Percentiles rank a stretch among this genome's conserved stretches.
Conservation (phyloP, 352 stramenopile species). For the Peronosclerospora sorghi region DNA sequence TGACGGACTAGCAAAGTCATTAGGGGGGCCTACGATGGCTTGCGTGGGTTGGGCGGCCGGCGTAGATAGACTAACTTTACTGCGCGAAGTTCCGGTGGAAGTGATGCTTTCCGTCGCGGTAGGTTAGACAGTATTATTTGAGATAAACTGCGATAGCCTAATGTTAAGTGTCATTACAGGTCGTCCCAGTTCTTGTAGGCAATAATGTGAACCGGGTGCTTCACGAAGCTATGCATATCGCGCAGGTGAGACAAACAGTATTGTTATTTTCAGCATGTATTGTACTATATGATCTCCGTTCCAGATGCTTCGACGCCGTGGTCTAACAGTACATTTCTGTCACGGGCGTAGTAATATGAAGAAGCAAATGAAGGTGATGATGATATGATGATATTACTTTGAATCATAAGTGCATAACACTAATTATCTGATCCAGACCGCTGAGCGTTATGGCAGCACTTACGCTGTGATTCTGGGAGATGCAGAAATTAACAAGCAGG, state of each 20-base stretch:
- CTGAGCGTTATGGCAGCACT: constrained; percentile 52
- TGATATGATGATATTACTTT: background rate
- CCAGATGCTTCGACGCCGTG: constrained; percentile 45
- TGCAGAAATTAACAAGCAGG: constrained; percentile 46
- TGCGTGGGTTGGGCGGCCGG: constrained; percentile 82
- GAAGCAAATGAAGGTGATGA: constrained; percentile 79
- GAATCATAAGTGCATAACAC: background rate
- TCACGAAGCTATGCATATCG: constrained; percentile 50
- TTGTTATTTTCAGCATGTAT: background rate
- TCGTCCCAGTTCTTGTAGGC: constrained; percentile 50
- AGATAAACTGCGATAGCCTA: background rate
- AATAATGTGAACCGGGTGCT: constrained; percentile 36
- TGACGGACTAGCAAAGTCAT: constrained; percentile 52
- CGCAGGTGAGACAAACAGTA: constrained; percentile 24
- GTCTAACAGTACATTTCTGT: constrained; percentile 71
- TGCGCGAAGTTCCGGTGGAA: constrained; percentile 25
- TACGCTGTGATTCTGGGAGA: constrained; percentile 67
- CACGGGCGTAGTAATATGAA: constrained; percentile 73
- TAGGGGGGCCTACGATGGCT: constrained; percentile 45
- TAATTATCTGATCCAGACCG: constrained; percentile 25
- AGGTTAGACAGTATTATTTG: background rate
- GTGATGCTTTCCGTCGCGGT: constrained; percentile 38
- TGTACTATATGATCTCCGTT: background rate
- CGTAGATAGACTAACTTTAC: constrained; percentile 63
- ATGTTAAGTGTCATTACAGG: constrained; percentile 13